Conservation (phyloP, 202 grass and related monocot genomes). For the Setaria viridis region DNA sequence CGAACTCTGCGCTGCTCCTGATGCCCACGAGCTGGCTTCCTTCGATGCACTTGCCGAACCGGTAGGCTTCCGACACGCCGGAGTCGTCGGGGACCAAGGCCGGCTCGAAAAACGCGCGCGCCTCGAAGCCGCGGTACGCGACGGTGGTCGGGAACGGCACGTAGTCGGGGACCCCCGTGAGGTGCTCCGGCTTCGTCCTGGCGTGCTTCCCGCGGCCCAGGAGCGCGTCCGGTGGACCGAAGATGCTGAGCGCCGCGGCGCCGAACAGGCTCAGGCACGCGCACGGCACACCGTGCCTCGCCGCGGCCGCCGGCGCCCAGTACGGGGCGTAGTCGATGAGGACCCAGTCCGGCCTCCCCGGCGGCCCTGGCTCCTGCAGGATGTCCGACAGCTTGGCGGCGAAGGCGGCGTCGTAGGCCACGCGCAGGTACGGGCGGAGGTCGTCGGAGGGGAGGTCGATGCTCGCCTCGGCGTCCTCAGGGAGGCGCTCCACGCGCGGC, state of each 20-base stretch:
- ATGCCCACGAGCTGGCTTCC: conserved; percentile 60
- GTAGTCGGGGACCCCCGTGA: conserved; percentile 59
- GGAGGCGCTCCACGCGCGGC: conserved; percentile 53
- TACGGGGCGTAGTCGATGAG: conserved; percentile 68
- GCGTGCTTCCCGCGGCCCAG: conserved; percentile 37
- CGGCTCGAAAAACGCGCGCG: conserved; percentile 51
- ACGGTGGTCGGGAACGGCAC: conserved; percentile 59
- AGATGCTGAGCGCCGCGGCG: conserved; percentile 47
- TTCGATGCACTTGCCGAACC: conserved; percentile 51
- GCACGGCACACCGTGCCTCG: conserved; percentile 63
- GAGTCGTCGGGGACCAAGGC: conserved; percentile 45
- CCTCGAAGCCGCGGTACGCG: conserved; percentile 61
- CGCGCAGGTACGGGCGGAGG: conserved; percentile 43
- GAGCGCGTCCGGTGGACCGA: conserved; percentile 31
- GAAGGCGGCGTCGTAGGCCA: conserved; percentile 62
- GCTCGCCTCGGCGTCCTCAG: conserved; percentile 52
- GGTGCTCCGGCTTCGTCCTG: conserved; percentile 48
- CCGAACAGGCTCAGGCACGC: conserved; percentile 65
- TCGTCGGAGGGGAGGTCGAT: conserved; percentile 70
- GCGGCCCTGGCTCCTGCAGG: conserved; percentile 18
- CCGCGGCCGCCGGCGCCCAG: conserved; percentile 56
- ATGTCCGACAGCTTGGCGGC: conserved; percentile 22
- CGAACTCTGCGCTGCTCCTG: conserved; percentile 57
- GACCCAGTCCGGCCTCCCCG: conserved; percentile 60
- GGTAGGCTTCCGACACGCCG: conserved; percentile 70